Evolutionary conservation across 148 eudicot genomes (phyloP).

Genomic region (Nepenthes gracilis): DNA sequence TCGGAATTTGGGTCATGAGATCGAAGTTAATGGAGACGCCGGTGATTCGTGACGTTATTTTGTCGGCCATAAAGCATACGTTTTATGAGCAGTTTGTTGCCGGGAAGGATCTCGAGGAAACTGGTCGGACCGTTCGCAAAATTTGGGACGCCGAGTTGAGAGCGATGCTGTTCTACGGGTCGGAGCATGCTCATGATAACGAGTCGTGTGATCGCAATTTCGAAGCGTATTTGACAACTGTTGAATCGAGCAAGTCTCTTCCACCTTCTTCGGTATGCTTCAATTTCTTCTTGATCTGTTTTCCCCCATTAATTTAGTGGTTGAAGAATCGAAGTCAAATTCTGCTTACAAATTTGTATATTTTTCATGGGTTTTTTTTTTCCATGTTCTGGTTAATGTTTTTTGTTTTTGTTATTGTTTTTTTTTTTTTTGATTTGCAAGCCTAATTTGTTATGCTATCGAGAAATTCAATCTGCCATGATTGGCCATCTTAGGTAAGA

Average conservation of each 20-base stretch:
- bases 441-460: no score
- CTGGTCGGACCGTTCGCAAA: conserved; percentile 24
- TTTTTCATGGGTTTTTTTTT: not conserved
- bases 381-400: not conserved
- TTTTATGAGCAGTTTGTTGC: conserved; percentile 81
- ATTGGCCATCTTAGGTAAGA: no score
- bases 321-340: no score
- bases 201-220: conserved; percentile 46
- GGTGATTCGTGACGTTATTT: conserved; percentile 17
- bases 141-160: conserved; percentile 44
- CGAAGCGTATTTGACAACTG: conserved; percentile 34
- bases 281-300: not conserved
- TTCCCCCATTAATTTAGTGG: not conserved
- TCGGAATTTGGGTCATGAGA: conserved; percentile 64
- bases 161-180: conserved; percentile 72
- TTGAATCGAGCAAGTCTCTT: conserved; percentile 39
- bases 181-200: conserved; percentile 67
- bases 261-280: conserved; percentile 51
- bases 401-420: not conserved
- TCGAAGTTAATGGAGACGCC: conserved; percentile 38
- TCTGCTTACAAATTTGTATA: no score
- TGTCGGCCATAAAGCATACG: conserved; percentile 27
- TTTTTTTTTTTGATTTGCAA: not conserved
- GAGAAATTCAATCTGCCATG: no score
- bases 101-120: conserved; percentile 40